These are phyloP conservation scores for Linnemannia hyalina DNA, from an alignment of 192 early-diverging fungal genomes.

Conservation along the genomic window DNA sequence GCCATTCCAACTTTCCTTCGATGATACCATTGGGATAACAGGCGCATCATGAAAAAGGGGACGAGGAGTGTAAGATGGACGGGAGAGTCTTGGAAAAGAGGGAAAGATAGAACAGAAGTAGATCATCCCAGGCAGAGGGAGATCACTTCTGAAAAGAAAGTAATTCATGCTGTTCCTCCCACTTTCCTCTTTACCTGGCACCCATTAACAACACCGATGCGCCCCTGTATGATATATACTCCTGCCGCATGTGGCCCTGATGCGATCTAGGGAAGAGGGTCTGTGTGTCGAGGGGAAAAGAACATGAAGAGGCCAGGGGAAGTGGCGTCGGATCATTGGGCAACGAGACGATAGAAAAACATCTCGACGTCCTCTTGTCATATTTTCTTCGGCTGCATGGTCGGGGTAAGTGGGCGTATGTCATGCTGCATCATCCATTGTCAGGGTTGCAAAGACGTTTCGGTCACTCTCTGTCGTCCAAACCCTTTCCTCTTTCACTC, in stretches of 20 bases:
- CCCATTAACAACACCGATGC: not conserved
- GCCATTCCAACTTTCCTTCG: not conserved
- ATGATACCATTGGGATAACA: not conserved
- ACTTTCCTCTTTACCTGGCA: not conserved
- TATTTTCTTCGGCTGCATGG: conserved; percentile 8
- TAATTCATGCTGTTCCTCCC: not conserved
- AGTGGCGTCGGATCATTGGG: not conserved
- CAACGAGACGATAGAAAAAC: not conserved
- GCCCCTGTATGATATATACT: not conserved
- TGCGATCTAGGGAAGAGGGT: not conserved
- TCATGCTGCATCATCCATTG: not conserved
- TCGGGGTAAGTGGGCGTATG: not conserved
- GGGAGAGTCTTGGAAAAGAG: not conserved
- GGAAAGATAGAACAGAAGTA: not conserved
- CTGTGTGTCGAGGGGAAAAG: not conserved
- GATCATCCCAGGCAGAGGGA: not conserved
- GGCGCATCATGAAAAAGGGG: not conserved
- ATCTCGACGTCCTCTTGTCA: not conserved
- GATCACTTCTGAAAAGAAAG: not conserved
- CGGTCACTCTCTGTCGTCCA: not conserved
- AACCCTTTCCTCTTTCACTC: not conserved
- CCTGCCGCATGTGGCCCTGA: not conserved
- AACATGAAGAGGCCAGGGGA: not conserved
- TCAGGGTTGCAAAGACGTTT: conserved; percentile 1
- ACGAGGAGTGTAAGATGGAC: not conserved